Conservation (phyloP, 1,284 basidiomycete species). For the Kalmanozyma brasiliensis region DNA sequence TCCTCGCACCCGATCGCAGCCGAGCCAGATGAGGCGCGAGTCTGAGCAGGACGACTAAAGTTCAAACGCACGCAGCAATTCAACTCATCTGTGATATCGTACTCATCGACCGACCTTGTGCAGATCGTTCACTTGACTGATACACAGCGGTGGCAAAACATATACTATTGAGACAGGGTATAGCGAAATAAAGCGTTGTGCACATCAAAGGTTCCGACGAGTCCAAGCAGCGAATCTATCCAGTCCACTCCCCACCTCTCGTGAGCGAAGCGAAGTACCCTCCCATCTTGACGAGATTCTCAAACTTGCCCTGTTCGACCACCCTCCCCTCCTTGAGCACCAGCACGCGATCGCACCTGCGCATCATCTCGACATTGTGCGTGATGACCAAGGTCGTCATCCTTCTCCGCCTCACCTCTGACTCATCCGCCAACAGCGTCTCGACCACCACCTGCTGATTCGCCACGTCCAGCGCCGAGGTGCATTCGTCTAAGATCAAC, state of each 20-base stretch:
- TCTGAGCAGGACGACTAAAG: constrained; percentile 10
- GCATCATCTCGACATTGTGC: constrained; percentile 91
- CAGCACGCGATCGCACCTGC: constrained; percentile 86
- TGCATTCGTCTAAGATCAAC: constrained; percentile 94
- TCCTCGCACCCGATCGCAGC: constrained; percentile 22
- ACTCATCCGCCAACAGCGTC: constrained; percentile 72
- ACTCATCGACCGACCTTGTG: too few species aligned
- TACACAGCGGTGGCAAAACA: too few species aligned
- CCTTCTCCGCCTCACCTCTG: constrained; percentile 17
- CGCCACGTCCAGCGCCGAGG: constrained; percentile 80
- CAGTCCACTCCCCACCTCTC: constrained; percentile 84
- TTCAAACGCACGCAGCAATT: neutral
- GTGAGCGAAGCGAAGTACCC: constrained; percentile 86
- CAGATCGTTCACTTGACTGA: too few species aligned
- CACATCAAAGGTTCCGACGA: too few species aligned
- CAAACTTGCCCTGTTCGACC: constrained; percentile 81
- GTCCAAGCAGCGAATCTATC: constrained; percentile 5
- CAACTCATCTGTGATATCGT: neutral
- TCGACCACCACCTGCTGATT: constrained; percentile 73
- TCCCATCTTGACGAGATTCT: constrained; percentile 75
- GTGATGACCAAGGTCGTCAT: constrained; percentile 90
- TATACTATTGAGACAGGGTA: too few species aligned
- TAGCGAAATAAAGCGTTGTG: too few species aligned
- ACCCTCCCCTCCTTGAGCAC: constrained; percentile 82
- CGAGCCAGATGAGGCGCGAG: constrained; percentile 6